phyloP scores from a whole-genome alignment of 2,329 filamentous ascomycete genomes.

The Clarireedia homoeocarpa region DNA sequence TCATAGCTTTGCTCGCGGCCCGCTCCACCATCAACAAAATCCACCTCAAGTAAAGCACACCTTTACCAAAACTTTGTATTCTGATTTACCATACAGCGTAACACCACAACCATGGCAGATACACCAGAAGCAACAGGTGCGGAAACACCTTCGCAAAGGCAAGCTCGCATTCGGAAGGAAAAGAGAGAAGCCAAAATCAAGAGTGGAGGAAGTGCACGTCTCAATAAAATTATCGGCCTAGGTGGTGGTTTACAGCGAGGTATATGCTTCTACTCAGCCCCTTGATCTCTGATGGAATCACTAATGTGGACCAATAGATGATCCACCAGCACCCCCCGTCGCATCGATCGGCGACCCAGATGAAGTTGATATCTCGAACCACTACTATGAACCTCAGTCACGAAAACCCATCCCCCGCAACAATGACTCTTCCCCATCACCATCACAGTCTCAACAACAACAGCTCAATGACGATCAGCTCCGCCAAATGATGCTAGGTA shows the following conservation, averaged over 20 bases:
- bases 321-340: conserved; percentile 29
- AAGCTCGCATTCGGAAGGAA: conserved; percentile 70
- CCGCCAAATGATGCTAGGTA: conserved; percentile 56
- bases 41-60: background rate
- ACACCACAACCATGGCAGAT: conserved; percentile 2
- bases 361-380: conserved; percentile 69
- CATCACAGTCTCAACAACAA: conserved; percentile 8
- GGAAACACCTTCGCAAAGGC: conserved; percentile 24
- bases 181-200: conserved; percentile 72
- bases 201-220: conserved; percentile 58
- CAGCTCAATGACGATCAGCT: conserved; percentile 50
- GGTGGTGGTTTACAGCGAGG: conserved; percentile 49
- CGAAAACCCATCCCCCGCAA: conserved; percentile 33
- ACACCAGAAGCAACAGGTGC: background rate
- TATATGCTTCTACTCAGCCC: conserved; percentile 18
- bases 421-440: conserved; percentile 6
- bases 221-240: conserved; percentile 69
- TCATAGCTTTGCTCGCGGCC: too few species aligned
- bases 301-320: conserved; percentile 20
- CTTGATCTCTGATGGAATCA: background rate
- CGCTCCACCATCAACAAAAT: too few species aligned
- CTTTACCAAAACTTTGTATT: background rate
- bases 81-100: background rate
- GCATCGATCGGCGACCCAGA: conserved; percentile 40
- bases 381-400: conserved; percentile 52